Conservation (phyloP, 371 early-diverging fungal species). For the Syncephalastrum monosporum region DNA sequence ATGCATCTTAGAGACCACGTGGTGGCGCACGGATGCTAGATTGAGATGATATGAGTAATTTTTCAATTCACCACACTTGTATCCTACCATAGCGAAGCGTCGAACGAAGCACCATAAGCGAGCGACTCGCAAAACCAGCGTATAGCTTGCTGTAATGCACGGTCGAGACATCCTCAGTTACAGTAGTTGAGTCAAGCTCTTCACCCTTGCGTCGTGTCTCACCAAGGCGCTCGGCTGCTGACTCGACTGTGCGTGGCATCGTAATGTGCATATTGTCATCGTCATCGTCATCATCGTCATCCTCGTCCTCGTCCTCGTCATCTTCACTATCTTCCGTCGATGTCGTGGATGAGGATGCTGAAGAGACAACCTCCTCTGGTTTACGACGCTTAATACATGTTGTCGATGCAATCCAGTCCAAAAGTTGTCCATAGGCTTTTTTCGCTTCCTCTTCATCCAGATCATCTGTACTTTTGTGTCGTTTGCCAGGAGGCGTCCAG, state of each 20-base stretch:
- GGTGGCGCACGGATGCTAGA: constrained; percentile 30
- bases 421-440: constrained; percentile 20
- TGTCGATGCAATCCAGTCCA: constrained; percentile 24
- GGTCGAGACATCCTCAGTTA: constrained; percentile 11
- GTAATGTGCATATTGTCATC: constrained; percentile 10
- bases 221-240: constrained; percentile 29
- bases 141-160: constrained; percentile 22
- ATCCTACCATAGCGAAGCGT: constrained; percentile 31
- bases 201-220: constrained; percentile 31
- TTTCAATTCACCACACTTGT: background rate
- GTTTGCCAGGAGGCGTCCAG: constrained; percentile 21
- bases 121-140: constrained; percentile 32
- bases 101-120: constrained; percentile 30
- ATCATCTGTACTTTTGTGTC: constrained; percentile 8
- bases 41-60: background rate
- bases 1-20: constrained; percentile 28
- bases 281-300: constrained; percentile 6
- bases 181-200: constrained; percentile 19
- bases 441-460: constrained; percentile 26
- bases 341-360: background rate
- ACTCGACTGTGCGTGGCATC: constrained; percentile 18
- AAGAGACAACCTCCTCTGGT: background rate
- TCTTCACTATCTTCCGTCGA: constrained; percentile 2
- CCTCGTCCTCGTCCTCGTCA: background rate
- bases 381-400: constrained; percentile 1